phyloP scores from a whole-genome alignment of 1,284 basidiomycete genomes.

The Tilletia indica region DNA sequence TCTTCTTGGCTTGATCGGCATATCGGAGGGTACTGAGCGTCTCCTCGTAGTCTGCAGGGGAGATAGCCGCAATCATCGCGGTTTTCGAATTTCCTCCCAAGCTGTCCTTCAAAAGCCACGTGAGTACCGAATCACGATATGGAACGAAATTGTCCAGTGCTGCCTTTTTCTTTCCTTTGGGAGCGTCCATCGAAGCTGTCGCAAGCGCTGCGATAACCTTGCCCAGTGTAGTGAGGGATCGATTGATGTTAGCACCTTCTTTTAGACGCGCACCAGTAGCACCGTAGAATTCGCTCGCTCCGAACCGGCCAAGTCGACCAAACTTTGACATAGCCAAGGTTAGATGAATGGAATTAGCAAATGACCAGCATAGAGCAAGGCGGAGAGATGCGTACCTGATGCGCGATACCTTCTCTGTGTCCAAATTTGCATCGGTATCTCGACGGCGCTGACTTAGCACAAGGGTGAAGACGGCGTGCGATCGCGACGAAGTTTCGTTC shows the following conservation, averaged over 20 bases:
- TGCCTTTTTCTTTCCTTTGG: constrained; percentile 42
- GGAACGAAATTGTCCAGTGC: constrained; percentile 47
- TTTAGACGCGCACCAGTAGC: constrained; percentile 53
- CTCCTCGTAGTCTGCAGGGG: constrained; percentile 96
- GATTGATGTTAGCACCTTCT: constrained; percentile 56
- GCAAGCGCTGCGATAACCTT: constrained; percentile 52
- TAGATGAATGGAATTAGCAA: background rate
- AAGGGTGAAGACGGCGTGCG: constrained; percentile 51
- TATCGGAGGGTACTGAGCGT: constrained; percentile 91
- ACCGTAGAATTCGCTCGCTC: constrained; percentile 54
- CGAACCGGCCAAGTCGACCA: constrained; percentile 51
- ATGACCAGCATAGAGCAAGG: background rate
- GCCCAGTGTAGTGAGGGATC: constrained; percentile 38
- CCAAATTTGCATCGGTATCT: constrained; percentile 43
- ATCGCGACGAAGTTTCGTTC: constrained; percentile 52
- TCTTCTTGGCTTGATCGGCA: constrained; percentile 96
- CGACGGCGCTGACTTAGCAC: constrained; percentile 42
- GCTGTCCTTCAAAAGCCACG: constrained; percentile 58
- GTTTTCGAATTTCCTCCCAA: constrained; percentile 56
- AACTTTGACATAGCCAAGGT: constrained; percentile 12
- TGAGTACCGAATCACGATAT: constrained; percentile 49
- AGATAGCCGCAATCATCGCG: constrained; percentile 82
- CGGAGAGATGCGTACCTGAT: constrained; percentile 27
- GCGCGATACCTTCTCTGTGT: constrained; percentile 49
- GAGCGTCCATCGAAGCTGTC: constrained; percentile 33